Evolutionary conservation across 1,284 basidiomycete genomes (phyloP), one percentile per base, ranked within the genome.

Genomic region (Boletus semigastroideus): DNA sequence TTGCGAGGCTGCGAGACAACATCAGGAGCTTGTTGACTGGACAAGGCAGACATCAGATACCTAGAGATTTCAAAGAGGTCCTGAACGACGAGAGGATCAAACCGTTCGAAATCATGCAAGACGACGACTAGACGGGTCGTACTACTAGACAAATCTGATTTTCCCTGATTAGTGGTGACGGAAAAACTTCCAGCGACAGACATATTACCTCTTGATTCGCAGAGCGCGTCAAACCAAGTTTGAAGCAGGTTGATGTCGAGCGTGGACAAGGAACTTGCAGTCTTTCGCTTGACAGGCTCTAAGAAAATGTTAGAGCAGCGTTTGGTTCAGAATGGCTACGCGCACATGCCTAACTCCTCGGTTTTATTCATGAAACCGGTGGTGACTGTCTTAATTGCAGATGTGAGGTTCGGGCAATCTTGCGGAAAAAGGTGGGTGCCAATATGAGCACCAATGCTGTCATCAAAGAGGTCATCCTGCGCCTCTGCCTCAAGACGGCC

Each of bases 51-150:
- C 25, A 34, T 17, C 25, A 7, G 59, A 28, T 58, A 84, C 86
- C 84, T 87, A 73, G 79, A 86, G 22, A 89, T 83, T 51, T 84
- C 78, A 42, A 88, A 79, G 10, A 87, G 59, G 59, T 89, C 85
- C 59, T 84, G 80, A 44, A 89, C 66, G 5, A 88, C 73, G 2
- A 59, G 46, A 0, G 78, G 67, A 47, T 87, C 84, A 44, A 86
- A 79, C 61, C 83, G 80, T 60, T 90, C 87, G 57, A 90, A 87
- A 46, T 86, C 82, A 51, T 86, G 83, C 17, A 90, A 61, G 12
- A 87, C 61, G 7, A 85, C 71, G 14, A 82, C 73, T 2, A 90
- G 74, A 37, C 74, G 68, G 12, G 46, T 55, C 12, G 52, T 45
- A 5, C 54, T 22, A 13, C 46, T 37, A 37, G 55, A 49, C 38